phyloP scores from a whole-genome alignment of 306 rosid genomes.

The Sphenostylis stenocarpa region DNA sequence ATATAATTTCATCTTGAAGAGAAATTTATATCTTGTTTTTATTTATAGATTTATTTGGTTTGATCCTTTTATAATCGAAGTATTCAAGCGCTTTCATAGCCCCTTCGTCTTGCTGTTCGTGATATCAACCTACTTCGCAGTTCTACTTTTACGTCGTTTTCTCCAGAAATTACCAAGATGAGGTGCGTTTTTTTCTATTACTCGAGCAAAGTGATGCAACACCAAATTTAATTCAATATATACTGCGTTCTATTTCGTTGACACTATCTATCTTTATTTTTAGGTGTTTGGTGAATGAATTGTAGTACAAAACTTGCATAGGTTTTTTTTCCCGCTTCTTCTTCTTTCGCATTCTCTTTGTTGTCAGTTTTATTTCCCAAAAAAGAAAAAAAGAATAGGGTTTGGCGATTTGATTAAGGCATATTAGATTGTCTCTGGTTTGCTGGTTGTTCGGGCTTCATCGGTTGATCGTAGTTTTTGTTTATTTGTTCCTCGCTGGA shows the following conservation, averaged over 20 bases:
- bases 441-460: not conserved
- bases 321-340: not conserved
- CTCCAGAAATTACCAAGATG: conserved; percentile 13
- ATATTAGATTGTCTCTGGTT: not conserved
- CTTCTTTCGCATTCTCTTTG: not conserved
- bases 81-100: too few relatives aligned
- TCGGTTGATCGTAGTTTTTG: not conserved
- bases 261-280: too few relatives aligned
- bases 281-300: not conserved
- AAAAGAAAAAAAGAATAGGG: not conserved
- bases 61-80: too few relatives aligned
- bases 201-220: not conserved
- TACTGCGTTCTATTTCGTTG: not conserved
- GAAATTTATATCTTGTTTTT: too few relatives aligned
- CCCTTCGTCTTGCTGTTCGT: too few relatives aligned
- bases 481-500: too few relatives aligned
- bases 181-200: conserved; percentile 20
- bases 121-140: not conserved
- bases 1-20: too few relatives aligned
- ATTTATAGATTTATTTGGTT: too few relatives aligned
- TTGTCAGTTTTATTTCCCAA: not conserved
- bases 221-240: not conserved
- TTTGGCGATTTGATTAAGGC: not conserved
- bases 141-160: not conserved
- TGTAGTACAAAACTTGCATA: not conserved